phyloP scores from a whole-genome alignment of 208 protist species.

The Phytomonas francai region DNA sequence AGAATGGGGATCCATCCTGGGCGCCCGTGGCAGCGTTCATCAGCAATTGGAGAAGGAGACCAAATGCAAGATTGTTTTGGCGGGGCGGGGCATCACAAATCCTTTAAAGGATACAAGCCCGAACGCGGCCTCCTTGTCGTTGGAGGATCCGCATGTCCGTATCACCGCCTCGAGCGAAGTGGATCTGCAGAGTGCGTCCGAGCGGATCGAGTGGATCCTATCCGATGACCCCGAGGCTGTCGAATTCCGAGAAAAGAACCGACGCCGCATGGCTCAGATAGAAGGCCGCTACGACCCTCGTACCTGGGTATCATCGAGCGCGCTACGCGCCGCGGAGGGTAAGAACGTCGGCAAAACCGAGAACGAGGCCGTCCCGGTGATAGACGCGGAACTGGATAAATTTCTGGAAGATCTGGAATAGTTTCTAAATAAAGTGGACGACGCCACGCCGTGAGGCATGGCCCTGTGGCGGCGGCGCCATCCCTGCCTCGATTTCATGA shows the following conservation, averaged over 20 bases:
- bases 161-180: conserved; percentile 84
- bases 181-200: conserved; percentile 76
- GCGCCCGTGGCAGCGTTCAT: conserved; percentile 81
- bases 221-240: conserved; percentile 85
- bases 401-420: conserved; percentile 68
- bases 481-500: background rate
- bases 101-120: conserved; percentile 76
- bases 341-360: conserved; percentile 12
- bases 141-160: conserved; percentile 86
- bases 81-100: conserved; percentile 88
- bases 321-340: conserved; percentile 25
- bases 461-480: background rate
- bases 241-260: conserved; percentile 87
- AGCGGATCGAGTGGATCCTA: conserved; percentile 90
- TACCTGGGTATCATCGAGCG: conserved; percentile 72
- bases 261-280: conserved; percentile 81
- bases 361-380: conserved; percentile 20
- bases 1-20: conserved; percentile 84
- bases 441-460: background rate
- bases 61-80: conserved; percentile 87
- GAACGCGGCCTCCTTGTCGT: conserved; percentile 53
- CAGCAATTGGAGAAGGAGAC: conserved; percentile 83
- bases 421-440: background rate
- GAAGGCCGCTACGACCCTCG: conserved; percentile 86
- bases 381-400: conserved; percentile 66